Conservation (phyloP, 192 early-diverging fungal species). For the Dissophora ornata region DNA sequence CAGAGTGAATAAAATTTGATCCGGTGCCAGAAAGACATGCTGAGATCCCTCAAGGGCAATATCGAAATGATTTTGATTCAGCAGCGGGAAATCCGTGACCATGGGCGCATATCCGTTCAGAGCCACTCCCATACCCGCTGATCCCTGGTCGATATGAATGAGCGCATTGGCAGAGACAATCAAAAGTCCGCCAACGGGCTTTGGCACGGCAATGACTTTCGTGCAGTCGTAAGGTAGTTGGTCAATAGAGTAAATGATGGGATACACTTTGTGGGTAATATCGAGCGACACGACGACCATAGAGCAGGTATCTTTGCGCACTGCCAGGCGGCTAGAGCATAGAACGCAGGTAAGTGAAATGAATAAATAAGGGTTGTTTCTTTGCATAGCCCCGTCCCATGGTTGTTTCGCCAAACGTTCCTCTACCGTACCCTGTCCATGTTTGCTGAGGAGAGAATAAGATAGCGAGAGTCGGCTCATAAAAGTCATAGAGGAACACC, state of each 20-base stretch:
- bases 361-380: not conserved
- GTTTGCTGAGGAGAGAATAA: constrained; percentile 87
- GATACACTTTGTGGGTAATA: constrained; percentile 74
- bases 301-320: constrained; percentile 75
- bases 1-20: constrained; percentile 77
- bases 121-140: constrained; percentile 77
- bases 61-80: constrained; percentile 65
- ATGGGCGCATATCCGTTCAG: constrained; percentile 76
- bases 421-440: constrained; percentile 92
- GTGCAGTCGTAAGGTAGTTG: constrained; percentile 87
- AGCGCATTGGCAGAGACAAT: constrained; percentile 83
- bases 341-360: not conserved
- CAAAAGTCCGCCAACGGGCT: constrained; percentile 88
- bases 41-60: constrained; percentile 78
- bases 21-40: constrained; percentile 73
- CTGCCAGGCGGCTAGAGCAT: constrained; percentile 66
- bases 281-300: constrained; percentile 91
- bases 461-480: constrained; percentile 94
- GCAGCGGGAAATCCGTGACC: constrained; percentile 63
- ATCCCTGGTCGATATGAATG: constrained; percentile 87
- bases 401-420: too few relatives aligned
- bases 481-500: constrained; percentile 90
- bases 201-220: constrained; percentile 76
- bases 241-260: constrained; percentile 83
- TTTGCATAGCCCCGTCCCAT: too few relatives aligned